Base-by-base conservation (phyloP, 2,329 filamentous ascomycete genomes). In the Davidsoniella neocaledoniae region DNA sequence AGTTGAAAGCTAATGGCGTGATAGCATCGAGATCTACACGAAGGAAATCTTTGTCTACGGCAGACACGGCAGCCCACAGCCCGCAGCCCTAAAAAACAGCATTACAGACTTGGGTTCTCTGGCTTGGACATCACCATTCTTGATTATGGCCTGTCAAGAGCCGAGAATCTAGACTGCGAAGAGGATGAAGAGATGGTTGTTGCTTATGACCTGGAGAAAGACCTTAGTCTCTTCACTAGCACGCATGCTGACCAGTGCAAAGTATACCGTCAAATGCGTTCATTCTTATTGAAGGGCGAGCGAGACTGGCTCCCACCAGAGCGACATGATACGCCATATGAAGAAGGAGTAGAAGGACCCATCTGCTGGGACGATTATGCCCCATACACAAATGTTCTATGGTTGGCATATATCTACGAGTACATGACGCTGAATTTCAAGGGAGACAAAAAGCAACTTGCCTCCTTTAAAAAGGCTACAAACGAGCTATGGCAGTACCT, bases 371-470 rank as follows among this genome's bases (percentile, higher is more conserved):
- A 65, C 4, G 66, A 62, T 1, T 71, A 73, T 55, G 68, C 68
- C 25, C 75, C 77, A 1, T 81, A 80, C 59, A 79, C 74, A 4
- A 81, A 81, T 54, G 74, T 80, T 1, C 63, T 81, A 16, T 81
- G 77, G 77, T 66, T 81, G 40, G 72, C 74, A 2, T 81, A 79
- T 54, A 63, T 79, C 4, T 78, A 78, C 56, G 63, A 67, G 36
- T 78, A 77, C 59, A 60, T 78, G 50, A 56, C 64, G 2, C 56
- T 54, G 5, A 64, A 70, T 53, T 78, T 74, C 55, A 54, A 56
- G 9, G 73, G 74, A 4, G 63, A 66, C 7, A 68, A 65, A 55
- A 65, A 63, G 52, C 67, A 71, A 17, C 58, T 77, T 10, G 58
- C 57, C 3, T 53, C 55, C 2, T 79, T 79, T 57, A 66, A 63